Base-by-base conservation (phyloP, 1,139 yeast genomes). In the Geotrichum citri-aurantii region DNA sequence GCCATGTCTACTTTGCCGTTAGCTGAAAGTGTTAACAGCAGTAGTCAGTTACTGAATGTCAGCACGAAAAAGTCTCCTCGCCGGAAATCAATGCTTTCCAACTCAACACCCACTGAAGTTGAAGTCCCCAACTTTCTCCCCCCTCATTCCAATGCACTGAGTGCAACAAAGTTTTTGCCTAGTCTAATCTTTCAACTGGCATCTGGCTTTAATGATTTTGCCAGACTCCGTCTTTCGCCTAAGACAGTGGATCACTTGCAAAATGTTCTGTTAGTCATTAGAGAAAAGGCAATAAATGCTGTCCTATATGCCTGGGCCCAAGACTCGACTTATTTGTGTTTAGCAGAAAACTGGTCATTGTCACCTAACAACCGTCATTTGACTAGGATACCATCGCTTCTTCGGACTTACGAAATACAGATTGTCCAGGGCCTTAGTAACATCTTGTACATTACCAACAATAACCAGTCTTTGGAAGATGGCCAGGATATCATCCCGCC, bases 121-220 rank as follows among this genome's bases (percentile, higher is more conserved):
- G 64, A 71, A 10, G 69, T 79, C 48, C 78, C 76, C 69, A 83
- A 84, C 1, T 84, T 83, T 64, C 67, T 84, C 29, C 90, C 91
- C 1, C 84, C 84, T 0, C 73, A 75, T 59, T 77, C 88, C 0
- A 86, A 84, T 64, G 80, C 86, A 8, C 71, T 86, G 33, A 78
- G 87, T 54, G 77, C 86, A 1, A 71, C 80, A 21, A 75, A 79
- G 61, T 81, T 80, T 63, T 66, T 82, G 42, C 76, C 80, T 52
- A 68, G 73, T 60, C 71, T 82, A 52, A 68, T 77, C 52, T 72
- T 74, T 54, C 66, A 74, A 12, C 65, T 79, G 55, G 66, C 79
- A 52, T 68, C 73, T 50, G 69, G 76, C 48, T 75, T 81, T 49
- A 75, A 75, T 48, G 77, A 75, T 46, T 65, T 81, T 42, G 80